Evolutionary conservation across 768 basidiomycete genomes (phyloP).

Genomic region (Russula compacta): DNA sequence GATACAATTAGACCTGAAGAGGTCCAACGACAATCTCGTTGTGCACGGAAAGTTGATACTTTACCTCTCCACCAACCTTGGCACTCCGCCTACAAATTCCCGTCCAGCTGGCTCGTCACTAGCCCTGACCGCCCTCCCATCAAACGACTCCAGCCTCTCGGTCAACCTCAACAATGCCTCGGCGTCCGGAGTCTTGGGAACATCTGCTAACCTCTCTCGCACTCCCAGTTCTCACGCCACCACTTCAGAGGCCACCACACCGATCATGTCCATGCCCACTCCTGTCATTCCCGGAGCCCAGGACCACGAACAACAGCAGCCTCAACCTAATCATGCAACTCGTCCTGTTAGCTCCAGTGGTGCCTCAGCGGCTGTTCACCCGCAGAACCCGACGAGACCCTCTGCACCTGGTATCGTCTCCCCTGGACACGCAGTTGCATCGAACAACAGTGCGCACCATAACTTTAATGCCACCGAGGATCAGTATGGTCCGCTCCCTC

Average conservation of each 20-base stretch:
- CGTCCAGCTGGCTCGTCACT: slow-evolving; percentile 56
- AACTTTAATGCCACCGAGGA: slow-evolving; percentile 96
- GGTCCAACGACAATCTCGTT: slow-evolving; percentile 97
- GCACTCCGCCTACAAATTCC: slow-evolving; percentile 74
- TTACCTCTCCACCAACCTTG: slow-evolving; percentile 88
- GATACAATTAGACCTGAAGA: slow-evolving; percentile 93
- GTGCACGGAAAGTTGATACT: slow-evolving; percentile 98
- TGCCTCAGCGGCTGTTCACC: slow-evolving; percentile 18
- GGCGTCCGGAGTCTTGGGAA: slow-evolving; percentile 28
- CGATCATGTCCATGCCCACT: slow-evolving; percentile 25
- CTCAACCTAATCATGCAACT: slow-evolving; percentile 23
- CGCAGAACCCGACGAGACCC: slow-evolving; percentile 21
- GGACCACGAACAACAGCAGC: slow-evolving; percentile 26
- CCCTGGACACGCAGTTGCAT: slow-evolving; percentile 24
- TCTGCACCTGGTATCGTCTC: slow-evolving; percentile 31
- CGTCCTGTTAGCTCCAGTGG: slow-evolving; percentile 33
- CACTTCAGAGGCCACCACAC: slow-evolving; percentile 31
- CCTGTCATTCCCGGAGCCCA: slow-evolving; percentile 26
- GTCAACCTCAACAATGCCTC: slow-evolving; percentile 46
- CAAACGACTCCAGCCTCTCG: slow-evolving; percentile 46
- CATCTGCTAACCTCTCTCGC: slow-evolving; percentile 44
- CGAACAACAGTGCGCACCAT: slow-evolving; percentile 34
- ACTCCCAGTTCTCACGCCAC: slow-evolving; percentile 61
- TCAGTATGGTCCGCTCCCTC: slow-evolving; percentile 83
- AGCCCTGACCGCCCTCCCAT: slow-evolving; percentile 56